These are phyloP conservation scores for Atkinsonella hypoxylon DNA, from an alignment of 2,329 filamentous ascomycete genomes.

Conservation along the genomic window DNA sequence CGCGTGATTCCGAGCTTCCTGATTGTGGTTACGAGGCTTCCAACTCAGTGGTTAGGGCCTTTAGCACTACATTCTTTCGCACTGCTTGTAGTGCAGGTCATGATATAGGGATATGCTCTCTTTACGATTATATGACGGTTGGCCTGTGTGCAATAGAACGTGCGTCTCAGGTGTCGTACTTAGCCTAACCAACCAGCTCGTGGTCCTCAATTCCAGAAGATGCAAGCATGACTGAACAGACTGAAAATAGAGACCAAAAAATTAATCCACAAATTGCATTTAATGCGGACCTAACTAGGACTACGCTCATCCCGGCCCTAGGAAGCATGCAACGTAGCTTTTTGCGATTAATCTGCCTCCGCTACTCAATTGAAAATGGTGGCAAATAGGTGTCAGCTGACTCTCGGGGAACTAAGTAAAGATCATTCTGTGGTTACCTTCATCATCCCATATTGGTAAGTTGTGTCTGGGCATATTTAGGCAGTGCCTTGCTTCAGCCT, in stretches of 20 bases:
- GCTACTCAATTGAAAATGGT: too few relatives aligned
- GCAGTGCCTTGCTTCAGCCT: background rate
- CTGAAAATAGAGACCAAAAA: background rate
- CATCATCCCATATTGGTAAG: background rate
- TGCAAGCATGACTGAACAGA: background rate
- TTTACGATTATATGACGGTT: background rate
- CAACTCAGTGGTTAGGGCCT: too few relatives aligned
- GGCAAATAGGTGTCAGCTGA: too few relatives aligned
- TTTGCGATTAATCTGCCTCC: too few relatives aligned
- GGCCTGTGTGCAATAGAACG: background rate
- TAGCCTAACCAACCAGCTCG: background rate
- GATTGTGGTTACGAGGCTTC: too few relatives aligned
- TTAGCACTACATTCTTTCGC: background rate
- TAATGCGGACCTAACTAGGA: background rate
- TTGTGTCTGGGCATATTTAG: background rate
- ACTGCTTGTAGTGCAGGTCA: background rate
- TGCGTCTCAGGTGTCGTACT: constrained; percentile 1
- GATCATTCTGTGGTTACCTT: background rate
- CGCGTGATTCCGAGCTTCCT: too few relatives aligned
- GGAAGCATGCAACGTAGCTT: too few relatives aligned
- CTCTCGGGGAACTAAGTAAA: too few relatives aligned
- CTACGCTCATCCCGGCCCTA: background rate
- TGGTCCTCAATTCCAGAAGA: background rate
- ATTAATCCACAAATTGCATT: constrained; percentile 1
- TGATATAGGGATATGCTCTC: background rate